Base-by-base conservation (phyloP, 2,329 filamentous ascomycete species). In the Drechmeria coniospora region DNA sequence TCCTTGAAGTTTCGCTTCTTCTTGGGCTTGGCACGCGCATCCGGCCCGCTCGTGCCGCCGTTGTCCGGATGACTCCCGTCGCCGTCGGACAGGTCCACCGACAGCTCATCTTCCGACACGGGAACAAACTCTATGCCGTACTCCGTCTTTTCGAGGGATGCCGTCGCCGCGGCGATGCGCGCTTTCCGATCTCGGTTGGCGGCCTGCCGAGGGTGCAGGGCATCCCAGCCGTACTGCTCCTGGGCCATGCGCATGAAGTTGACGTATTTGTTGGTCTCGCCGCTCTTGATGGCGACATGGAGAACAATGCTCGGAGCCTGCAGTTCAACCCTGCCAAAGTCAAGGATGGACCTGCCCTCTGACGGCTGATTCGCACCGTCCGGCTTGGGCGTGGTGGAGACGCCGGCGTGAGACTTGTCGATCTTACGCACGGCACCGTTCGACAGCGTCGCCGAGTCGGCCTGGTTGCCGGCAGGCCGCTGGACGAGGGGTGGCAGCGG, bases 181-280 rank as follows among this genome's bases (percentile, higher is more conserved):
- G 83, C 79, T 41, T 92, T 77, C 30, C 83, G 78, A 42, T 92
- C 83, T 37, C 81, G 76, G 37, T 90, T 82, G 18, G 86, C 86
- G 2, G 90, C 90, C 36, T 92, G 66, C 6, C 86, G 79, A 17
- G 90, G 90, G 48, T 95, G 86, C 20, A 95, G 64, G 1, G 87
- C 90, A 35, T 92, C 84, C 64, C 87, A 93, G 15, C 90, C 90
- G 49, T 94, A 95, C 36, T 78, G 79, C 37, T 92, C 84, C 53
- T 93, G 83, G 8, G 92, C 90, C 53, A 95, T 65, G 24, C 83
- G 81, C 44, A 87, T 86, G 39, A 95, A 94, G 51, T 95, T 95
- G 55, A 98, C 74, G 35, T 92, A 87, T 39, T 87, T 83, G 50
- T 93, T 93, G 20, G 72, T 78, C 41, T 81, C 74, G 22, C 83